Conservation (phyloP, 345 rosid genomes). For the Aegle marmelos region DNA sequence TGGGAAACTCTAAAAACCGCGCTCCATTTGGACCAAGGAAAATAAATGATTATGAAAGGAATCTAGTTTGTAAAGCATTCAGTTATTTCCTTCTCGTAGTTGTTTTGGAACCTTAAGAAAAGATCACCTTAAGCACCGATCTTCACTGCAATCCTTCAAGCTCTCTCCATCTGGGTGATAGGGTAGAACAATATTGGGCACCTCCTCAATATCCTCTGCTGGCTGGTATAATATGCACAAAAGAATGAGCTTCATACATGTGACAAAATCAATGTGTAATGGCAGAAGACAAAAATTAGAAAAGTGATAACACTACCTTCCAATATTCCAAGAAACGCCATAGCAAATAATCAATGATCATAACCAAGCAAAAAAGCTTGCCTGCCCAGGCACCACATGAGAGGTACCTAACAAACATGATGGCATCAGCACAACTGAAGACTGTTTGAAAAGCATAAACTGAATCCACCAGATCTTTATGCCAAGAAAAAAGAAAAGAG, state of each 20-base stretch:
- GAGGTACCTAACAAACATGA: slow-evolving; percentile 26
- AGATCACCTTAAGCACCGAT: neutral
- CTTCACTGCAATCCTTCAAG: neutral
- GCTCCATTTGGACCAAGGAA: neutral
- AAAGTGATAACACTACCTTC: slow-evolving; percentile 43
- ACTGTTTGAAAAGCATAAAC: neutral
- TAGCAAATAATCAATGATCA: slow-evolving; percentile 78
- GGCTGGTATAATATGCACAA: slow-evolving; percentile 45
- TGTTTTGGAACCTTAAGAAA: neutral
- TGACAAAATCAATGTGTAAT: neutral
- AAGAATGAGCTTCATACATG: neutral
- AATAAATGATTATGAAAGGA: neutral
- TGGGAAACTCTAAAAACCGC: neutral
- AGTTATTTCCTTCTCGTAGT: neutral
- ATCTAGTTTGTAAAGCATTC: neutral
- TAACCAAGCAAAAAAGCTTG: slow-evolving; percentile 85
- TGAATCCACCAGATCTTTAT: neutral
- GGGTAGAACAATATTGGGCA: slow-evolving; percentile 44
- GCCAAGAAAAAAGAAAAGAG: neutral
- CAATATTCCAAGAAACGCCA: slow-evolving; percentile 60
- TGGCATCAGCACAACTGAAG: neutral
- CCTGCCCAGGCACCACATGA: slow-evolving; percentile 97
- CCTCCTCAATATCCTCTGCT: slow-evolving; percentile 69
- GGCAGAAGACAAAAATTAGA: neutral
- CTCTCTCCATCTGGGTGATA: slow-evolving; percentile 19